Base-by-base conservation (phyloP, 306 rosid species). In the Castanea mollissima region DNA sequence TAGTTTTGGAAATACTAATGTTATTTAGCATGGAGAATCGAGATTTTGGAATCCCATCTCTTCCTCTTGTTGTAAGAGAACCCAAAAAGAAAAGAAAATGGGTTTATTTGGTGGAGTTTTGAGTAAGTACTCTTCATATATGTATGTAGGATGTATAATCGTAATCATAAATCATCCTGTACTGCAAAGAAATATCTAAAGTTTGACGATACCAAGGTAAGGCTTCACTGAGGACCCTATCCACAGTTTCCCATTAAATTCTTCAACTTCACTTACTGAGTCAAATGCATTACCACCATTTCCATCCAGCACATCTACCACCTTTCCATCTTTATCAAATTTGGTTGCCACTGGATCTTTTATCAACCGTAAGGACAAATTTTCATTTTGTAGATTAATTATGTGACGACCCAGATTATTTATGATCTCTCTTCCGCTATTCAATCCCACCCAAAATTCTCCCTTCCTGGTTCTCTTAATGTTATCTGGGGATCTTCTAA, bases 191-290 rank as follows among this genome's bases (percentile, higher is more conserved):
- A 44, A 44, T 44, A 2, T 44, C 51, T 34, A 74, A 11, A 4
- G 15, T 41, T 20, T 62, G 16, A 85, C 49, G 4, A 85, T 78
- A 15, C 75, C 90, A 58, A 89, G 75, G 21, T 72, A 91, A 31
- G 86, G 78, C 59, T 89, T 86, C 0, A 85, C 83, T 0, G 69
- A 85, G 5, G 93, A 91, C 0, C 96, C 96, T 12, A 91, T 55
- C 93, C 89, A 91, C 86, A 89, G 59, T 20, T 7, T 68, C 60
- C 88, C 92, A 6, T n/a, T 77, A 57, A 76, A 44, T 55, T 89
- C 93, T 70, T 74, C 87, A 16, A 86, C 91, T 60, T 89, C 93
- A 64, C 96, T 91, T 2, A 88, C 85, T 4, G 88, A 82, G 19
- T 84, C 76, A 0, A 91, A 80, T 25, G 77, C 55, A 10, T 38